Evolutionary conservation across 1,284 basidiomycete genomes (phyloP), one percentile per base, ranked within the genome.

Genomic region (Veloporphyrellus conicus): DNA sequence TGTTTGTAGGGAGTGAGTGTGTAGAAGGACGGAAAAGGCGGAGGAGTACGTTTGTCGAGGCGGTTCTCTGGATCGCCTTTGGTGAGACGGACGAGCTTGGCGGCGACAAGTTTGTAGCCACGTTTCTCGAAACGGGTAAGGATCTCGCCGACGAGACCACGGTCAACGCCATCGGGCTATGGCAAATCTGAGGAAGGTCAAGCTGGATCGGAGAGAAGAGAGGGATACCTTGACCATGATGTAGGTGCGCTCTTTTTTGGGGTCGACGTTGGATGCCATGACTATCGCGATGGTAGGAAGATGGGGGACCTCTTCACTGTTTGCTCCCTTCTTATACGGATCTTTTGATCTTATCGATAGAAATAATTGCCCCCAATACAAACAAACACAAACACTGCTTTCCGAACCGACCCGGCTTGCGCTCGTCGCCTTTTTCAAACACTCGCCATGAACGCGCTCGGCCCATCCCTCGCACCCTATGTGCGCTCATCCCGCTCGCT

Each of bases 81-180:
- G 58, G 82, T 77, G 39, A 91, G 79, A 43, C 84, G 81, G 54
- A 82, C 82, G 64, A 94, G 76, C 77, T 95, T 94, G 67, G 95
- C 76, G 49, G 93, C 93, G 65, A 85, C 76, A 61, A 93, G 83
- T 78, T 96, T 94, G 85, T 84, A 96, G 61, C 93, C 94, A 59
- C 93, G 90, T 75, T 87, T 82, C 80, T 97, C 93, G 73, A 97
- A 97, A 62, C 93, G 83, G 65, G 76, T 62, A 69, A 93, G 88
- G 81, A 95, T 93, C 74, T 93, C 87, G 68, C 94, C 93, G 68
- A 95, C 81, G 74, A 97, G 88, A 60, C 83, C 84, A 63, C 93
- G 90, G 76, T 96, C 91, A 77, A 97, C 94, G 70, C 93, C 93
- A 75, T 97, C 93, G 64, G 93, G 93, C 92, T 95, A 65, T 37